Base-by-base conservation (phyloP, 2,329 filamentous ascomycete genomes). In the Fusarium virguliforme region DNA sequence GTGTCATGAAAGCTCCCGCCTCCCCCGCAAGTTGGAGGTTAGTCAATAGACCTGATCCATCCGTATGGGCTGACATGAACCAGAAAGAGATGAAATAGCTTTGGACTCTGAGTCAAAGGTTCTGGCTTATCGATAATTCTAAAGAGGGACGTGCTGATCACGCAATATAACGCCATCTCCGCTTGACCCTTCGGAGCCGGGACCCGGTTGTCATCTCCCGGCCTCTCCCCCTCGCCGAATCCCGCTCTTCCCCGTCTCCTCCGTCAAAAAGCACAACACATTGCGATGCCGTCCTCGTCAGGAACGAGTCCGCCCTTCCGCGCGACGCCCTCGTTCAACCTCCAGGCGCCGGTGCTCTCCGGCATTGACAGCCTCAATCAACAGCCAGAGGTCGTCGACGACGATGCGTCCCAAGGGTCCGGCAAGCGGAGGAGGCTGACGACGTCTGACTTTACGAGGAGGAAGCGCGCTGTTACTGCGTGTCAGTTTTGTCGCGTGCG, bases 401-500 rank as follows among this genome's bases (percentile, higher is more conserved):
- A 51, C n/a, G 46, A 40, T 8, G 41, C 6, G 3, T 18, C 43
- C 22, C 57, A 51, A 5, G 41, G 22, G 0, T 37, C 30, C 1
- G 37, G 34, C 13, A 64, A 67, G 46, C 64, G 64, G 24, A 50
- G 67, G 18, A 59, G 54, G 12, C 58, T 65, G 1, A 46, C 61
- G 4, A 68, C 65, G 22, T 40, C 38, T 22, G 61, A 65, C 26
- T 70, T 68, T n/a, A 68, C 67, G 3, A 55, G 65, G 12, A 57
- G 67, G 37, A 70, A 70, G 50, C 60, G 67, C 6, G 65, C 61
- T 8, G 61, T 56, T 1, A 65, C 59, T 6, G 67, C 67, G 15
- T 70, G 67, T 41, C 61, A 70, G 24, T 70, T 70, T 26, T 70
- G 67, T 35, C 65, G 67, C 3, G 38, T 68, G 12, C 54, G 67